Base-by-base conservation (phyloP, 768 basidiomycete species). In the Fistulinella prunicolor region DNA sequence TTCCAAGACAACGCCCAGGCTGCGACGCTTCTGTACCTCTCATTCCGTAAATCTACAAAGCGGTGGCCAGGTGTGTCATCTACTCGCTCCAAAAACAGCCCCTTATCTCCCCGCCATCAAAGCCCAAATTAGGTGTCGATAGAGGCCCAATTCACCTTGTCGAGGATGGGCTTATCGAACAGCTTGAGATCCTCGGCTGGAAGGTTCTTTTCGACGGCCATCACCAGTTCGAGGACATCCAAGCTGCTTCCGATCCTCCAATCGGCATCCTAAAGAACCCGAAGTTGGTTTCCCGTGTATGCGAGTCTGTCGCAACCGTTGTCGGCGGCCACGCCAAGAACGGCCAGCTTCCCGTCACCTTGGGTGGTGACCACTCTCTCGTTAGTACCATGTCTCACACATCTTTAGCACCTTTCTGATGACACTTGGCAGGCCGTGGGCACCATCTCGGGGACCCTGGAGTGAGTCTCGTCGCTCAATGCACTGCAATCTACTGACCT, bases 301-400 rank as follows among this genome's bases (percentile, higher is more conserved):
- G 81, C 54, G 66, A 92, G 65, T 79, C 84, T 37, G 85, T 98
- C 30, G 83, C 89, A n/a, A 69, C 77, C 29, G 82, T 71, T 26
- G 87, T 98, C n/a, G 81, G 81, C 12, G 77, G 62, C 2, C 89
- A 94, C 67, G 83, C 81, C 21, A 78, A 78, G 70, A 81, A 82
- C 44, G 93, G 95, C 2, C 78, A 83, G 59, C 73, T 99, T 20
- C 89, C 94, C 9, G 73, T 99, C 12, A 97, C 94, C 2, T 74
- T 98, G 7, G 96, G 96, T 10, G 96, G 96, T 12, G 96, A 99
- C 63, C 96, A 99, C 70, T 94, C 92, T 47, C 72, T 98, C 65
- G 90, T 89, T 50, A 45, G 83, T 74, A 37, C 28, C 39, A 9
- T 41, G 26, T 41, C 40, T 44, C 50, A 17, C 41, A 46, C 19